Conservation (phyloP, 225 moss, liverwort and hornwort species). For the Bryoerythrophyllum caledonicum region DNA sequence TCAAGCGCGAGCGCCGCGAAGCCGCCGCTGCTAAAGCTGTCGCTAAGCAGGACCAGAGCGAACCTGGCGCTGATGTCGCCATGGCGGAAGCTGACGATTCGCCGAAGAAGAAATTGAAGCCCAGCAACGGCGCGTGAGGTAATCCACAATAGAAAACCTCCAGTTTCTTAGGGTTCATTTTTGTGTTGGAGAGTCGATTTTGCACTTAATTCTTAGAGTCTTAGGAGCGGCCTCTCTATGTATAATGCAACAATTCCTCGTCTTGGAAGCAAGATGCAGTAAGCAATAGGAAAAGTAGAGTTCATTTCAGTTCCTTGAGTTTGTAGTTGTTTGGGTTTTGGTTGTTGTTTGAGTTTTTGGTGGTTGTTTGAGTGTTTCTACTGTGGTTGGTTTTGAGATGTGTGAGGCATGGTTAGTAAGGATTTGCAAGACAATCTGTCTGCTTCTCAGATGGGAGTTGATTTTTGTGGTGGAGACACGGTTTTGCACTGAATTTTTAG, state of each 20-base stretch:
- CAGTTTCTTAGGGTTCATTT: not conserved
- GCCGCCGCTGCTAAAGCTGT: slow-evolving; percentile 54
- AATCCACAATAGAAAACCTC: not conserved
- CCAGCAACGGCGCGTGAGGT: slow-evolving; percentile 14
- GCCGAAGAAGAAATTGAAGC: slow-evolving; percentile 38
- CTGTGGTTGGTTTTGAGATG: not conserved
- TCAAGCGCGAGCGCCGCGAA: slow-evolving; percentile 64
- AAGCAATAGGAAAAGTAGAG: not conserved
- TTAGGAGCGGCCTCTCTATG: not conserved
- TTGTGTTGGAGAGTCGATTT: not conserved
- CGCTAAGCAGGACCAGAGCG: slow-evolving; percentile 42
- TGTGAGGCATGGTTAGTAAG: not conserved
- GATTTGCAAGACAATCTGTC: not conserved
- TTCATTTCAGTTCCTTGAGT: not conserved
- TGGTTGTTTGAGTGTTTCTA: not conserved
- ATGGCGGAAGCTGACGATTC: slow-evolving; percentile 48
- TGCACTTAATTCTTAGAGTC: not conserved
- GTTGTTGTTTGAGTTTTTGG: not conserved
- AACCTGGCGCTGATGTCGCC: slow-evolving; percentile 28
- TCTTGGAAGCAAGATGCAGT: slow-evolving; percentile 12
- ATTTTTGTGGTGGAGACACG: not conserved
- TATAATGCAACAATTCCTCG: slow-evolving; percentile 2
- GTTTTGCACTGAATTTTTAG: no score
- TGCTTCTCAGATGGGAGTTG: not conserved
- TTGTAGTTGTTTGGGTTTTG: not conserved